Conservation (phyloP, 768 basidiomycete species). For the Mycena galericulata region DNA sequence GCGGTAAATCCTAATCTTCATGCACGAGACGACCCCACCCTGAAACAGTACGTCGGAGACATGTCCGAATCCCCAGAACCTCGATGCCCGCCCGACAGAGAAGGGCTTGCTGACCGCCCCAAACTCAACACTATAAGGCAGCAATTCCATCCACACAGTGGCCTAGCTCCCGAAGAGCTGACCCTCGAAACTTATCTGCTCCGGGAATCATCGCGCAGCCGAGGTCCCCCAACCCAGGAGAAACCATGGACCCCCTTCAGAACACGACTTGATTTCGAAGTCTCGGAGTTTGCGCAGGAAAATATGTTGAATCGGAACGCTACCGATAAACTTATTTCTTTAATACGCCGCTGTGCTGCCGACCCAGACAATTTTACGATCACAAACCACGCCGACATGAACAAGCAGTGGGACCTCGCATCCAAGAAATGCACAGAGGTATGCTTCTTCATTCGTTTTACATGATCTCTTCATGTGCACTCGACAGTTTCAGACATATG, state of each 20-base stretch:
- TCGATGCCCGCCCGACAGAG: background rate
- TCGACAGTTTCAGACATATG: too few species aligned
- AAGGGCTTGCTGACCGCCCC: background rate
- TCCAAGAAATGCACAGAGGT: background rate
- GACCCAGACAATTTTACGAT: background rate
- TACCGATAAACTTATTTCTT: background rate
- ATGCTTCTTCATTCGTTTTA: background rate
- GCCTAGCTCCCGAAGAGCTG: background rate
- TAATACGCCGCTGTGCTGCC: background rate
- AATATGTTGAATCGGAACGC: background rate
- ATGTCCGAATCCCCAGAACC: background rate
- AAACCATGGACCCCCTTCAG: background rate
- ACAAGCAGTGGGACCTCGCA: too few species aligned
- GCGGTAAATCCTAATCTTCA: background rate
- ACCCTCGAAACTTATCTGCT: background rate
- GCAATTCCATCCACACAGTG: background rate
- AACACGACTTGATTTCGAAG: slow-evolving; percentile 7
- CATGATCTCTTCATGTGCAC: background rate
- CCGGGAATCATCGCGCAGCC: background rate
- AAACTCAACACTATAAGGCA: background rate
- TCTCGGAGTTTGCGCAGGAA: background rate
- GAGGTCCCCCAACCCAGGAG: background rate
- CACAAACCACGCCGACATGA: too few species aligned
- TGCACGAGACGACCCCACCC: too few species aligned
- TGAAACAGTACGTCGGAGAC: too few species aligned